Base-by-base conservation (phyloP, 768 basidiomycete genomes). In the Leccinum uliginosum region DNA sequence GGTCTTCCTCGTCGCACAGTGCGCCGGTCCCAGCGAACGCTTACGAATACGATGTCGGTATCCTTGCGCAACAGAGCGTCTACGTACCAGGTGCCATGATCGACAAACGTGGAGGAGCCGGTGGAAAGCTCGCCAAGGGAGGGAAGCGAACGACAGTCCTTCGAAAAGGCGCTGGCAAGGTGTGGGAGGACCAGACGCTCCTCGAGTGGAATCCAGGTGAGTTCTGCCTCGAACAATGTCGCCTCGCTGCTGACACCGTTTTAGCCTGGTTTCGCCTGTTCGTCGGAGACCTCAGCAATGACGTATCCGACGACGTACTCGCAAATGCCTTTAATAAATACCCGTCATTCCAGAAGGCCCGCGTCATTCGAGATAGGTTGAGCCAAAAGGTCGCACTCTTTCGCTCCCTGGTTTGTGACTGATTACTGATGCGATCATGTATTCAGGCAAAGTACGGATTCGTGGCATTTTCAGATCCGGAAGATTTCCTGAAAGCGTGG, bases 401-500 rank as follows among this genome's bases (percentile, higher is more conserved):
- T 35, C 38, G 14, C 29, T 30, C 14, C 12, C 29, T 38, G 9
- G 6, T 19, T n/a, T 1, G 19, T 40, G 38, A 21, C 27, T 17
- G 23, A 35, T 60, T 19, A 40, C 59, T 61, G 32, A 53, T 35
- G 52, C n/a, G 4, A 51, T 60, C 32, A 24, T 45, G 14, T 53
- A 21, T 62, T 2, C 55, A 96, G 93, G 95, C 96, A 0, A 97
- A 92, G 71, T 99, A 87, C 67, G 97, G 95, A 4, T 99, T 99
- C 67, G 93, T 98, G 26, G 93, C 93, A 1, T 99, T 98, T 73
- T 92, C 91, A 45, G 97, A 98, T 67, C 97, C 97, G 0, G 97
- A 99, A 74, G 97, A 99, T 71, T 98, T 98, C 72, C 71, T 99
- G 55, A 95, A 86, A 69, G 96, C 96, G 17, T 99, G 96, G 96